Conservation (phyloP, 2,329 filamentous ascomycete genomes). For the Ceratocystis diversiconidia region DNA sequence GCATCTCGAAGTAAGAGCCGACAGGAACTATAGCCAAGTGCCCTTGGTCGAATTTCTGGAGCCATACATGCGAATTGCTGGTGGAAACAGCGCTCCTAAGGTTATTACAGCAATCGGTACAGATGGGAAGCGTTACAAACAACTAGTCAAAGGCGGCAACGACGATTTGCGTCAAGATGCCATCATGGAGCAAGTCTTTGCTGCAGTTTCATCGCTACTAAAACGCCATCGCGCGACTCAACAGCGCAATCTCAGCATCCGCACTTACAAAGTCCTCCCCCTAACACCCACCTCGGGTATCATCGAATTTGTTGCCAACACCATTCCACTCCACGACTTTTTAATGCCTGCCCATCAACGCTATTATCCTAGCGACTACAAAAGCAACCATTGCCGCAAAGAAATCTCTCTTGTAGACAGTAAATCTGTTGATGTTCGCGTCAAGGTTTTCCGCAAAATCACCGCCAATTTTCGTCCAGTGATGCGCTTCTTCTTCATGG, state of each 20-base stretch:
- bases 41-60: slow-evolving; percentile 62
- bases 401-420: slow-evolving; percentile 59
- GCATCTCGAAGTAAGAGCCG: slow-evolving; percentile 59
- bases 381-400: slow-evolving; percentile 59
- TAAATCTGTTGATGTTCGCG: slow-evolving; percentile 29
- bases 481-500: slow-evolving; percentile 94
- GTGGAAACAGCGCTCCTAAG: slow-evolving; percentile 84
- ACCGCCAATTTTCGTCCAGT: slow-evolving; percentile 78
- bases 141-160: slow-evolving; percentile 88
- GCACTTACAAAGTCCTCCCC: slow-evolving; percentile 94
- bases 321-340: slow-evolving; percentile 81
- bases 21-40: slow-evolving; percentile 61
- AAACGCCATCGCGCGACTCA: slow-evolving; percentile 75
- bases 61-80: slow-evolving; percentile 67
- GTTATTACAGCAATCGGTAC: slow-evolving; percentile 70
- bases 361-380: slow-evolving; percentile 76
- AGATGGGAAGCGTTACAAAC: slow-evolving; percentile 69
- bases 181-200: slow-evolving; percentile 98
- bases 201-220: slow-evolving; percentile 80
- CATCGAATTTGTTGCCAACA: slow-evolving; percentile 94
- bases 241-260: slow-evolving; percentile 75
- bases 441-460: slow-evolving; percentile 64
- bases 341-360: slow-evolving; percentile 77
- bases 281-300: slow-evolving; percentile 73
- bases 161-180: slow-evolving; percentile 94